A percentile compares a stretch with the other conserved stretches of the same genome.
phyloP scores from a whole-genome alignment of 1,284 basidiomycete genomes.

The Gomphus bonarii region DNA sequence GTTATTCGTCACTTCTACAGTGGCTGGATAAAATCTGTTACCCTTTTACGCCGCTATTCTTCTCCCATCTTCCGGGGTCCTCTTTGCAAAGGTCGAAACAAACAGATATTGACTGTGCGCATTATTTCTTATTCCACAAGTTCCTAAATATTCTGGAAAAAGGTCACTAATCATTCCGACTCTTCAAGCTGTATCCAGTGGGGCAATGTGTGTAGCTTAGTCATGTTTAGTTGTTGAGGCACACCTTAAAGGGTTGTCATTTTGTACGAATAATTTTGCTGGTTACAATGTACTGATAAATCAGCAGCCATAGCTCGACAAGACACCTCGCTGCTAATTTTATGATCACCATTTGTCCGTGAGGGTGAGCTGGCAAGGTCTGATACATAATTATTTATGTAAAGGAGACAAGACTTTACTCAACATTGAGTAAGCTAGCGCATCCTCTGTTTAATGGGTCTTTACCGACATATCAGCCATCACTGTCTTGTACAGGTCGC shows the following conservation, averaged over 20 bases:
- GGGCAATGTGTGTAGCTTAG: too few species aligned
- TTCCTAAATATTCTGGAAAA: constrained; percentile 22
- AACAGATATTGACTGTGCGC: constrained; percentile 39
- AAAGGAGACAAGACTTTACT: too few species aligned
- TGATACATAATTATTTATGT: too few species aligned
- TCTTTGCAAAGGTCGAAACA: constrained; percentile 44
- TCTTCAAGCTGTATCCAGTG: too few species aligned
- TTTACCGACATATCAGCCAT: constrained; percentile 37
- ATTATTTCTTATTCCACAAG: too few species aligned
- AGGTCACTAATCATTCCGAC: constrained; percentile 13
- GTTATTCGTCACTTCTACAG: constrained; percentile 16
- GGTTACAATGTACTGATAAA: too few species aligned
- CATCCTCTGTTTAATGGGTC: constrained; percentile 50
- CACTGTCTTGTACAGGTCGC: constrained; percentile 22
- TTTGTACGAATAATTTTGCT: too few species aligned
- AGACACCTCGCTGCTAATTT: constrained; percentile 41
- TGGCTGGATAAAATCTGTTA: constrained; percentile 36
- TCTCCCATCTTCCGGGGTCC: constrained; percentile 47
- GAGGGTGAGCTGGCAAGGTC: constrained; percentile 26
- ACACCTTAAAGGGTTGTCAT: too few species aligned
- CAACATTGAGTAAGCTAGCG: constrained; percentile 43
- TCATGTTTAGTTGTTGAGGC: too few species aligned
- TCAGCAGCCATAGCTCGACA: constrained; percentile 35
- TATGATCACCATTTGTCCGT: constrained; percentile 39
- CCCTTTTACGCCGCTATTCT: constrained; percentile 34